These are phyloP conservation scores for Colletotrichum lentis DNA, from an alignment of 2,329 filamentous ascomycete species.

Conservation along the genomic window DNA sequence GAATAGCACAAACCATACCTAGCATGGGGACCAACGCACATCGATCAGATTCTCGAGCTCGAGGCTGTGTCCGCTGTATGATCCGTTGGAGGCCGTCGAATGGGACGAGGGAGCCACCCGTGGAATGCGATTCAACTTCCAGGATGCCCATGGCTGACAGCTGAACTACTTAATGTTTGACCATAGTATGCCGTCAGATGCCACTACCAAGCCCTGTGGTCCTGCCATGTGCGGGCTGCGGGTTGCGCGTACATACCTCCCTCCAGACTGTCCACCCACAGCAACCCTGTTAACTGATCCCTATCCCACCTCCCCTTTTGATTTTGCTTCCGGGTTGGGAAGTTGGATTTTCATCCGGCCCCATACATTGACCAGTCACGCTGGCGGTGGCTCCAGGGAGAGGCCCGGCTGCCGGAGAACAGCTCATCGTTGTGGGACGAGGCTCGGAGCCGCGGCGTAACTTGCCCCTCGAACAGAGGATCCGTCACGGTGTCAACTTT, in stretches of 20 bases:
- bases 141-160: conserved; percentile 20
- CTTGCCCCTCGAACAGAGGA: conserved; percentile 12
- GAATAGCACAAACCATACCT: conserved; percentile 16
- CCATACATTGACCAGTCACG: conserved; percentile 29
- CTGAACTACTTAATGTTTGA: conserved; percentile 32
- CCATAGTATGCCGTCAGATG: conserved; percentile 23
- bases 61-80: conserved; percentile 7
- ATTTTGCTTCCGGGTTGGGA: conserved; percentile 22
- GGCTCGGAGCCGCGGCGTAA: conserved; percentile 31
- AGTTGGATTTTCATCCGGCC: conserved; percentile 33
- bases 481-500: conserved; percentile 21
- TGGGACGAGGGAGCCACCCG: conserved; percentile 7
- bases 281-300: conserved; percentile 32
- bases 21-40: not conserved
- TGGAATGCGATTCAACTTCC: conserved; percentile 25
- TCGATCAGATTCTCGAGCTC: not conserved
- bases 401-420: conserved; percentile 33
- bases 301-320: conserved; percentile 28
- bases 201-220: conserved; percentile 17
- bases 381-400: conserved; percentile 30
- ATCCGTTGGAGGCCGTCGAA: conserved; percentile 9
- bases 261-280: conserved; percentile 18
- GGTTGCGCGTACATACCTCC: conserved; percentile 27
- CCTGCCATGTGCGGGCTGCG: conserved; percentile 27
- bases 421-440: conserved; percentile 28